A percentile compares a stretch with the other conserved stretches of the same genome.
phyloP scores from a whole-genome alignment of 805 yeast species.

The Ogataea henricii region DNA sequence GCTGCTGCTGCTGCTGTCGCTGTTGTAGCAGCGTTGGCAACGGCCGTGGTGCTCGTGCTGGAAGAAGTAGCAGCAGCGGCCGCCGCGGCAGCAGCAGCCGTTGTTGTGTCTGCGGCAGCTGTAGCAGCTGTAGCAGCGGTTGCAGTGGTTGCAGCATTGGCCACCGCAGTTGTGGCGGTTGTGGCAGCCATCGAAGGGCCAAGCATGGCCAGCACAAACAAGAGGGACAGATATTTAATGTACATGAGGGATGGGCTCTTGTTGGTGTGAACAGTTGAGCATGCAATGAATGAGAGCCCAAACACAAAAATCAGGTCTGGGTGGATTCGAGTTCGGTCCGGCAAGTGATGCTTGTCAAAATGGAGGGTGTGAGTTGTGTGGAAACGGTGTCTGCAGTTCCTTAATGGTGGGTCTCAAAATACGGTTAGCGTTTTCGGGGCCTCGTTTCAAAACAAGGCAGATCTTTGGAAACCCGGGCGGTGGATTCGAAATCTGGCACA shows the following conservation, averaged over 20 bases:
- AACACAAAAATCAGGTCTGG: background rate
- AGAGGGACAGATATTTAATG: background rate
- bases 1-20: conserved; percentile 1
- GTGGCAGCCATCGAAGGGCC: conserved; percentile 1
- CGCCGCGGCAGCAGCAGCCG: background rate
- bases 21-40: conserved; percentile 1
- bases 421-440: background rate
- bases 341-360: no score
- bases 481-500: background rate
- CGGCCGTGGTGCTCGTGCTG: background rate
- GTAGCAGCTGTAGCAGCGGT: conserved; percentile 3
- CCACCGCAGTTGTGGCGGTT: conserved; percentile 1
- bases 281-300: background rate
- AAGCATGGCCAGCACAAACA: background rate
- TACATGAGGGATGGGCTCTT: background rate
- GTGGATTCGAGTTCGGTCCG: background rate
- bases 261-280: background rate
- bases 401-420: no score
- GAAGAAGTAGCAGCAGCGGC: background rate
- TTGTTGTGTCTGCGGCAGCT: conserved; percentile 10
- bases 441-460: background rate
- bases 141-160: conserved; percentile 5
- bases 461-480: background rate
- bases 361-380: background rate
- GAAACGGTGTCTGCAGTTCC: no score